These are phyloP conservation scores for Penicillium sp. DNA, from an alignment of 2,329 filamentous ascomycete genomes.

Conservation along the genomic window DNA sequence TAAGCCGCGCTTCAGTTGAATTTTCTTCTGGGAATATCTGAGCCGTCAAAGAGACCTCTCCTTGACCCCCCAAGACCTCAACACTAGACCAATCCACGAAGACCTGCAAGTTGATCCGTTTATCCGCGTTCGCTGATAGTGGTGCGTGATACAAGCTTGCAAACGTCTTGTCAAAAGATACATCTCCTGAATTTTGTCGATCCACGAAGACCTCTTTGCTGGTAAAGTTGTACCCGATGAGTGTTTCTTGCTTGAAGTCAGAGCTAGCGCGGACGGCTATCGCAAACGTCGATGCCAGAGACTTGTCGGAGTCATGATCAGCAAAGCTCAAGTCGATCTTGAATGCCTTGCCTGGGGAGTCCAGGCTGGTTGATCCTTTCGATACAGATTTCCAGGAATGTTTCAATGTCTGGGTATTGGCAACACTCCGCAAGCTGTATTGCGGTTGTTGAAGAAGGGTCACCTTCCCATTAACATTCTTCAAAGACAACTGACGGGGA, in stretches of 20 bases:
- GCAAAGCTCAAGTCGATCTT: constrained; percentile 25
- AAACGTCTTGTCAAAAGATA: constrained; percentile 27
- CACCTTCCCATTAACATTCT: constrained; percentile 16
- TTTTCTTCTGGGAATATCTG: constrained; percentile 29
- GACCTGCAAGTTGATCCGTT: constrained; percentile 22
- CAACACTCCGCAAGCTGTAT: constrained; percentile 11
- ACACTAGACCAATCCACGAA: constrained; percentile 33
- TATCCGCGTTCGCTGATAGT: constrained; percentile 16
- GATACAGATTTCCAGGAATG: constrained; percentile 9
- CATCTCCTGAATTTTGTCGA: constrained; percentile 23
- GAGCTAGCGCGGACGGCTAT: constrained; percentile 22
- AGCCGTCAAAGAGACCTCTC: constrained; percentile 29
- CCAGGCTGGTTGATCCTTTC: constrained; percentile 16
- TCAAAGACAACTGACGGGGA: constrained; percentile 25
- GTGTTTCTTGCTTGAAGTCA: constrained; percentile 24
- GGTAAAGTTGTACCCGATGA: constrained; percentile 31
- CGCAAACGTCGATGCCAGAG: constrained; percentile 18
- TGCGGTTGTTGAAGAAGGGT: constrained; percentile 20
- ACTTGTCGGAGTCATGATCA: background rate
- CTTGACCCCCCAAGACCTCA: constrained; percentile 31
- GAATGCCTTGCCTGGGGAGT: constrained; percentile 19
- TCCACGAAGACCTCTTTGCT: constrained; percentile 28
- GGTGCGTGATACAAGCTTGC: constrained; percentile 22
- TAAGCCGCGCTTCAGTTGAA: constrained; percentile 18
- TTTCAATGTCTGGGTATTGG: background rate